Percentiles rank a stretch among this genome's conserved stretches.
Evolutionary conservation across 495 filamentous ascomycete species (phyloP).

Genomic region (Hypoxylon lienhwacheense): DNA sequence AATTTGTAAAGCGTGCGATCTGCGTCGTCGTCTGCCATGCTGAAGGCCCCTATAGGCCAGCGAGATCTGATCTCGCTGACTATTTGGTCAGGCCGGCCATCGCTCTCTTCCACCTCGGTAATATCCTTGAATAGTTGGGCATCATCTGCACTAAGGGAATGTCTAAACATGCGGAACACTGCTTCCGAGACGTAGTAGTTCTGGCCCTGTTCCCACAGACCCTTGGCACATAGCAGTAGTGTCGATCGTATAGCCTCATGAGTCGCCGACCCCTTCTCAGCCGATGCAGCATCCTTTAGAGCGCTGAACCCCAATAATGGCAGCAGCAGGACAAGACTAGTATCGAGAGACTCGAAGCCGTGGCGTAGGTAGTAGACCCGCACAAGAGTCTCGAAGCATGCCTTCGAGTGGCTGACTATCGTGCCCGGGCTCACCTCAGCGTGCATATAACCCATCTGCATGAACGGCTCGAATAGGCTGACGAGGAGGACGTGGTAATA

Average conservation of each 20-base stretch:
- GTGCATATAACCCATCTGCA: conserved; percentile 20
- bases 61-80: conserved; percentile 9
- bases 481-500: conserved; percentile 25
- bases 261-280: conserved; percentile 6
- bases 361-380: conserved; percentile 47
- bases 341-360: conserved; percentile 41
- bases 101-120: conserved; percentile 20
- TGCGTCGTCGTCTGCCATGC: conserved; percentile 10
- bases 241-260: conserved; percentile 25
- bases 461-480: conserved; percentile 25
- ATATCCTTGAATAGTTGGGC: conserved; percentile 6
- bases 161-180: conserved; percentile 18
- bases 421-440: conserved; percentile 23
- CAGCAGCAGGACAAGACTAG: conserved; percentile 13
- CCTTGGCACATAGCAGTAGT: conserved; percentile 27
- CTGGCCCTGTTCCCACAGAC: conserved; percentile 26
- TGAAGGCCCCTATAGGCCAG: conserved; percentile 27
- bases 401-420: conserved; percentile 23
- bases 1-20: conserved; percentile 23
- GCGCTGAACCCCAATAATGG: conserved; percentile 24
- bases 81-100: conserved; percentile 16
- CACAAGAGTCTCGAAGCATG: conserved; percentile 39
- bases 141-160: conserved; percentile 18
- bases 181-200: conserved; percentile 29
- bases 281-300: conserved; percentile 6